A percentile compares a stretch with the other conserved stretches of the same genome.
phyloP scores from a whole-genome alignment of 2,329 filamentous ascomycete genomes.

The Pyrenochaeta sp. region DNA sequence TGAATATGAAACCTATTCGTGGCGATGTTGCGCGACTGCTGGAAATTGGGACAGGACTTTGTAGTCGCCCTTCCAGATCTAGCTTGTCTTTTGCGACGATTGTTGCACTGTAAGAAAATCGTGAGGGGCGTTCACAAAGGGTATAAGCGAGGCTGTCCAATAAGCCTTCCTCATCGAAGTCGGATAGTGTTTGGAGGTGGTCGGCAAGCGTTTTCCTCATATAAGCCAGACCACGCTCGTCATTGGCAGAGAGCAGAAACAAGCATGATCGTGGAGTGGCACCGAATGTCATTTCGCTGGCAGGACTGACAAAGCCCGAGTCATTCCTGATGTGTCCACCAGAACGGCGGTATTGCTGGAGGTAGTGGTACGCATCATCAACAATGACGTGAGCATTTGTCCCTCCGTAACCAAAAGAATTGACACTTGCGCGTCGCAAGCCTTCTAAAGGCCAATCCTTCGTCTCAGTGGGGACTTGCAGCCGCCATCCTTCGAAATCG shows the following conservation, averaged over 20 bases:
- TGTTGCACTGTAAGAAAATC: slow-evolving; percentile 3
- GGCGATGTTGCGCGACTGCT: not conserved
- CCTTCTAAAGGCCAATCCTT: slow-evolving; percentile 21
- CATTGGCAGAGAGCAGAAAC: slow-evolving; percentile 24
- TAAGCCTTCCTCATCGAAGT: slow-evolving; percentile 8
- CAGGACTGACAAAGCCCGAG: slow-evolving; percentile 13
- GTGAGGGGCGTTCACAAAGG: slow-evolving; percentile 22
- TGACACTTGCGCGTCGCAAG: slow-evolving; percentile 22
- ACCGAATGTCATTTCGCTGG: slow-evolving; percentile 1
- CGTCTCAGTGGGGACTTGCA: slow-evolving; percentile 18
- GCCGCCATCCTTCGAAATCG: slow-evolving; percentile 14
- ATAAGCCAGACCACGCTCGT: slow-evolving; percentile 8
- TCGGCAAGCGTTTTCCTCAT: slow-evolving; percentile 25
- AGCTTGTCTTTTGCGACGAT: slow-evolving; percentile 6
- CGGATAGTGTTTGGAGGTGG: slow-evolving; percentile 10
- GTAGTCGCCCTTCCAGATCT: slow-evolving; percentile 5
- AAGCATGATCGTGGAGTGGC: slow-evolving; percentile 1
- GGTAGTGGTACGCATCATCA: slow-evolving; percentile 35
- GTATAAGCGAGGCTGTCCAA: slow-evolving; percentile 29
- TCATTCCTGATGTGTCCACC: slow-evolving; percentile 6
- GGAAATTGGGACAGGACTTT: not conserved
- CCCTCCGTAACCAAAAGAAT: slow-evolving; percentile 34
- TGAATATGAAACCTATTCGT: slow-evolving; percentile 45
- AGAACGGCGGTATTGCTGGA: slow-evolving; percentile 1
- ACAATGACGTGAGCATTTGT: slow-evolving; percentile 32